Base-by-base conservation (phyloP, 192 early-diverging fungal genomes). In the Radiomyces spectabilis region DNA sequence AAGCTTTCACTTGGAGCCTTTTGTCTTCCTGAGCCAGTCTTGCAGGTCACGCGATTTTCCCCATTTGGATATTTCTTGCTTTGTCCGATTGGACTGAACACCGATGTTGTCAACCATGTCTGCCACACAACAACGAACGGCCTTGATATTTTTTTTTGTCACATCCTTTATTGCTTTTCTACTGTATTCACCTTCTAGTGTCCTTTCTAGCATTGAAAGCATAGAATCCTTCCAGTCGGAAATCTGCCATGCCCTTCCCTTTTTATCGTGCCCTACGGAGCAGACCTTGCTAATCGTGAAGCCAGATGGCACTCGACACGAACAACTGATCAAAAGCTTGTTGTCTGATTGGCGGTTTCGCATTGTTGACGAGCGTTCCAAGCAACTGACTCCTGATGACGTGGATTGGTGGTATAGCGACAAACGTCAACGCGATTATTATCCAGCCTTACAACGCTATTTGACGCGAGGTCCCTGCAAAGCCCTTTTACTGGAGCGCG, bases 221-320 rank as follows among this genome's bases (percentile, higher is more conserved):
- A 31, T 27, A 31, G 13, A 15, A 16, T 48, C 33, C 33, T 8
- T 8, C 13, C 5, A 35, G 6, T 35, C 33, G 5, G 33, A 35
- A n/a, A n/a, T n/a, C n/a, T n/a, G n/a, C n/a, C n/a, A n/a, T n/a
- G n/a, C n/a, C n/a, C n/a, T n/a, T n/a, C n/a, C n/a, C n/a, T n/a
- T n/a, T n/a, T n/a, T n/a, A n/a, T n/a, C 30, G 27, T 48, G 64
- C 19, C 63, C 61, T 18, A 68, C 57, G 10, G 66, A 73, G 50
- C 37, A 48, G 34, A 80, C 80, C 5, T 48, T 82, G 41, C 78
- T 74, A 15, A 51, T 80, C 22, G 69, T 82, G 46, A 82, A 82
- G 37, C 78, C 80, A 15, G 80, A 82, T 46, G 59, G 72, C 3
- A 66, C 54, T 46, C 19, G 34, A 5, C 41, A 63, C 35, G 66